These are phyloP conservation scores for Holtermanniella nyarrowii DNA, from an alignment of 768 basidiomycete species.

Conservation along the genomic window DNA sequence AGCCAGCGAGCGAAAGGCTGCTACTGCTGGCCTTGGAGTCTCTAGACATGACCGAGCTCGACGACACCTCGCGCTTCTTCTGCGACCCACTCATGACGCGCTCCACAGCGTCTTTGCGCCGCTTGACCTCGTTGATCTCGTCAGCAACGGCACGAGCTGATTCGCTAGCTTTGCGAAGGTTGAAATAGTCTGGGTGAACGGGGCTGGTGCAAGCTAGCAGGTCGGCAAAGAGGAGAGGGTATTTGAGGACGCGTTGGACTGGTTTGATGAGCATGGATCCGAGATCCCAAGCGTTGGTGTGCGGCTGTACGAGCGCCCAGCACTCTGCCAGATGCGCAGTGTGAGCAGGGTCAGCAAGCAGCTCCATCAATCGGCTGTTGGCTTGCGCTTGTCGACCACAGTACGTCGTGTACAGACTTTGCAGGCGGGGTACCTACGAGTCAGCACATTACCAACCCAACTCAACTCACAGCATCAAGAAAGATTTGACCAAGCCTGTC, in stretches of 20 bases:
- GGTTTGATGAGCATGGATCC: slow-evolving; percentile 42
- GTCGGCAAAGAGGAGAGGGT: slow-evolving; percentile 39
- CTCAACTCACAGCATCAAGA: slow-evolving; percentile 21
- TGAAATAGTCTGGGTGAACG: slow-evolving; percentile 40
- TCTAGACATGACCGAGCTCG: neutral
- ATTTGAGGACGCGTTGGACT: slow-evolving; percentile 41
- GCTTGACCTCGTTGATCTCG: slow-evolving; percentile 59
- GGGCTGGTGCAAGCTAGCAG: slow-evolving; percentile 37
- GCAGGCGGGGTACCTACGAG: slow-evolving; percentile 29
- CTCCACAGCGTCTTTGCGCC: slow-evolving; percentile 57
- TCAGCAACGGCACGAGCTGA: slow-evolving; percentile 44
- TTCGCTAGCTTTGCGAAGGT: slow-evolving; percentile 44
- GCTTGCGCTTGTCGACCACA: slow-evolving; percentile 38
- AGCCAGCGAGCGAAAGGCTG: slow-evolving; percentile 14
- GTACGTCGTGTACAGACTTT: slow-evolving; percentile 36
- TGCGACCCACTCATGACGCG: slow-evolving; percentile 18
- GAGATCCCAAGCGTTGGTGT: slow-evolving; percentile 42
- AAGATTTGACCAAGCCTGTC: slow-evolving; percentile 38
- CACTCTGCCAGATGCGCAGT: slow-evolving; percentile 33
- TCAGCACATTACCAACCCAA: neutral
- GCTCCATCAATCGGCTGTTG: slow-evolving; percentile 30
- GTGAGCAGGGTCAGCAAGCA: slow-evolving; percentile 28
- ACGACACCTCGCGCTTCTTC: slow-evolving; percentile 1
- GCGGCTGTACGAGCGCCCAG: slow-evolving; percentile 37
- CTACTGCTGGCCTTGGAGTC: slow-evolving; percentile 3